Percentiles rank a stretch among this genome's conserved stretches.
These are phyloP conservation scores for Kazachstania sp. DNA, from an alignment of 1,139 yeast species.

Conservation along the genomic window DNA sequence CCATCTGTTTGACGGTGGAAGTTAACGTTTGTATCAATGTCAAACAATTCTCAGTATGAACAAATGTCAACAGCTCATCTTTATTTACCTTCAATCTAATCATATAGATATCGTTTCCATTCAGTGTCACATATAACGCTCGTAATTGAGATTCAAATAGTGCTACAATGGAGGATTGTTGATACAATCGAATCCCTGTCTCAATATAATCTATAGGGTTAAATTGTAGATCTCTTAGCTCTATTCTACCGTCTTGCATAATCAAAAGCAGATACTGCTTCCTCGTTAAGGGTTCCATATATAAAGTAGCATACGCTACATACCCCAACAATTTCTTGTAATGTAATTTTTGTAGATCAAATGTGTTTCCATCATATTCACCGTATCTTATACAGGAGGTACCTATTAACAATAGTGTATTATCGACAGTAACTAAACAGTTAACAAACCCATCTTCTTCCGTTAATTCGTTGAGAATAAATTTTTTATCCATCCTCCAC, in stretches of 20 bases:
- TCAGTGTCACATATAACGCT: constrained; percentile 12
- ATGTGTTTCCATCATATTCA: neutral
- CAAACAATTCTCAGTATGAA: constrained; percentile 1
- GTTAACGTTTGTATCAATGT: neutral
- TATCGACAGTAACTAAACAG: neutral
- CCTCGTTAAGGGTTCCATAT: constrained; percentile 10
- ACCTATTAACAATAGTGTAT: neutral
- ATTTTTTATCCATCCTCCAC: neutral
- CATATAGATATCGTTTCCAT: constrained; percentile 6
- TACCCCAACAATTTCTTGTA: constrained; percentile 8
- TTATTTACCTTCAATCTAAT: neutral
- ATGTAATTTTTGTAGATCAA: constrained; percentile 3
- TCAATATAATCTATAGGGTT: constrained; percentile 11
- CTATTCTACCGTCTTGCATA: constrained; percentile 15
- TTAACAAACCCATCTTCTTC: neutral
- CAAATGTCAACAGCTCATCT: constrained; percentile 3
- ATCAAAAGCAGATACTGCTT: constrained; percentile 13
- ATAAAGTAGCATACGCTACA: constrained; percentile 10
- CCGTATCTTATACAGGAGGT: constrained; percentile 2
- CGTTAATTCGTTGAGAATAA: neutral
- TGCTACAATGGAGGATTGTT: constrained; percentile 2
- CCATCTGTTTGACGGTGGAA: constrained; percentile 6
- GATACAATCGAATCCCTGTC: constrained; percentile 7
- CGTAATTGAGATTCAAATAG: constrained; percentile 13
- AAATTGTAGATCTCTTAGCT: constrained; percentile 10